Conservation (phyloP, 192 early-diverging fungal genomes). For the Coemansia guatemalensis region DNA sequence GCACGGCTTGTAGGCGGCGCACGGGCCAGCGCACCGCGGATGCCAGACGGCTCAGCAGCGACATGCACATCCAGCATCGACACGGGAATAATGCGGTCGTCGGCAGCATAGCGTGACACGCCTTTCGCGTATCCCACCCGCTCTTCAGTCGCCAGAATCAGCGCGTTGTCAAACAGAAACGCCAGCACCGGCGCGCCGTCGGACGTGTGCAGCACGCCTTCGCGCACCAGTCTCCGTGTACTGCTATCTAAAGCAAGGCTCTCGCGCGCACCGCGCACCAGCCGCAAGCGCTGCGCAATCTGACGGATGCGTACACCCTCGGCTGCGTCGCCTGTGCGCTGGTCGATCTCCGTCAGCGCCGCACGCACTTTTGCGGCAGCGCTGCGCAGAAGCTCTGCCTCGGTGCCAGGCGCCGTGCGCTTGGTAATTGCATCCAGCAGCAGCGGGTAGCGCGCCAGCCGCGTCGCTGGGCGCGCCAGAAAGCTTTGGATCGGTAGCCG, state of each 20-base stretch:
- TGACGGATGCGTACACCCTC: conserved; percentile 37
- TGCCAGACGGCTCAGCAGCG: conserved; percentile 19
- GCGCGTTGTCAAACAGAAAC: conserved; percentile 53
- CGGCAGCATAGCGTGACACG: conserved; percentile 45
- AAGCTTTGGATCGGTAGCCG: conserved; percentile 86
- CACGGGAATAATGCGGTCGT: conserved; percentile 48
- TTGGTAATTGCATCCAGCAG: conserved; percentile 78
- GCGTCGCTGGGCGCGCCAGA: conserved; percentile 81
- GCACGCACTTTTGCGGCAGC: conserved; percentile 28
- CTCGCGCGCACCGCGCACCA: conserved; percentile 36
- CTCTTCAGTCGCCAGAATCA: conserved; percentile 47
- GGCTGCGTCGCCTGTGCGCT: conserved; percentile 42
- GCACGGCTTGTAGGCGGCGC: conserved; percentile 12
- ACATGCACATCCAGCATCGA: conserved; percentile 46
- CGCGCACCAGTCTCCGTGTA: conserved; percentile 32
- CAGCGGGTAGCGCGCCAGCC: conserved; percentile 83
- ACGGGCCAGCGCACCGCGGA: conserved; percentile 31
- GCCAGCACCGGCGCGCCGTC: conserved; percentile 40
- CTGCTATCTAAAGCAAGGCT: conserved; percentile 46
- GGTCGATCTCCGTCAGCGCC: conserved; percentile 45
- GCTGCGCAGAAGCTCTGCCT: conserved; percentile 43
- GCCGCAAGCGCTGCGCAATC: conserved; percentile 44
- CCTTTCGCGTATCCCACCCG: conserved; percentile 34
- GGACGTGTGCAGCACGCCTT: conserved; percentile 31
- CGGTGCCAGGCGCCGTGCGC: conserved; percentile 63